Conservation (phyloP, 495 filamentous ascomycete genomes). For the Xylaria longipes region DNA sequence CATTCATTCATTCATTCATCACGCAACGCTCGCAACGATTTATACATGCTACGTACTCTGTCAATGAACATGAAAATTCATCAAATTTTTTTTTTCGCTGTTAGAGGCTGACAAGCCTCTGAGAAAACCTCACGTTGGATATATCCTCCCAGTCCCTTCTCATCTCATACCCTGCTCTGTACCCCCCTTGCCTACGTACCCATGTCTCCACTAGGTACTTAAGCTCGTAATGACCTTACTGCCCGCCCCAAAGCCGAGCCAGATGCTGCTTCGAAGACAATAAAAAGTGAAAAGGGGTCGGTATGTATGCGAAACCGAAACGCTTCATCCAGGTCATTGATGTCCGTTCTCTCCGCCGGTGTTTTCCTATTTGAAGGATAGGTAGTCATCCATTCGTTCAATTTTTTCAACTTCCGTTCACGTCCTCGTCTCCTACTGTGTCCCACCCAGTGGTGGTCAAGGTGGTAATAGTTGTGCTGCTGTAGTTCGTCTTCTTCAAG, state of each 20-base stretch:
- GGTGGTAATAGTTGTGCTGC: background rate
- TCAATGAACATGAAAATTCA: background rate
- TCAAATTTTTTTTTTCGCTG: background rate
- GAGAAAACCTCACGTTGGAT: slow-evolving; percentile 7
- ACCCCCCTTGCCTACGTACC: background rate
- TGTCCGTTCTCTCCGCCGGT: slow-evolving; percentile 1
- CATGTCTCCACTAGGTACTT: background rate
- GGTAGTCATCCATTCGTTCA: background rate
- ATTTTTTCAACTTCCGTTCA: background rate
- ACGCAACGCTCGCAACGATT: background rate
- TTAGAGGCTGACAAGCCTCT: too few species aligned
- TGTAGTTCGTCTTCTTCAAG: slow-evolving; percentile 11
- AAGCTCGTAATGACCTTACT: background rate
- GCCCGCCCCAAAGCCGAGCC: background rate
- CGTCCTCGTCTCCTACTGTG: background rate
- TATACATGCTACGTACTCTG: background rate
- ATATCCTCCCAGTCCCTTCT: slow-evolving; percentile 3
- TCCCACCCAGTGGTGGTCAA: background rate
- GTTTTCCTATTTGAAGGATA: background rate
- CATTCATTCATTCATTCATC: background rate
- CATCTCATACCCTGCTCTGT: background rate
- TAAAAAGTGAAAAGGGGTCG: background rate
- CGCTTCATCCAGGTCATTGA: background rate
- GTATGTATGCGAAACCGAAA: background rate
- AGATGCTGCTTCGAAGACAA: background rate